Percentiles rank a stretch among this genome's conserved stretches.
Evolutionary conservation across 352 stramenopile species (phyloP).

Genomic region (Pythium apleroticum): DNA sequence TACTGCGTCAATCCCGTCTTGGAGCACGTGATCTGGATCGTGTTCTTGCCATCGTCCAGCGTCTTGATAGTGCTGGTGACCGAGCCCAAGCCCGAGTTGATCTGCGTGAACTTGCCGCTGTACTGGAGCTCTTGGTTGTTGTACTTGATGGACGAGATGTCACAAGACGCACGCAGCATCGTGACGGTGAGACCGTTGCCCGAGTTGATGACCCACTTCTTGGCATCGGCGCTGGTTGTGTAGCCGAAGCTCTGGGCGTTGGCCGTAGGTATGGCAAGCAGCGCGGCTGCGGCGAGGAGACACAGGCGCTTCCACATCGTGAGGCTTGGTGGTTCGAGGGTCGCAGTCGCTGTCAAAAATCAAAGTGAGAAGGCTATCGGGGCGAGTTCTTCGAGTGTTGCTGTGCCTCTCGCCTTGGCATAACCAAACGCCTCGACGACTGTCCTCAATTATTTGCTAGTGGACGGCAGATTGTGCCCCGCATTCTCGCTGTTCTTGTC

Average conservation of each 20-base stretch:
- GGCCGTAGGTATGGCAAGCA: not conserved
- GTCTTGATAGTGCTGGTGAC: slow-evolving; percentile 32
- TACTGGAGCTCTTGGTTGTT: slow-evolving; percentile 48
- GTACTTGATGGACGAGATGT: slow-evolving; percentile 49
- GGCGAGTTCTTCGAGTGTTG: no score
- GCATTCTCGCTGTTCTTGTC: no score
- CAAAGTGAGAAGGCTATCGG: not conserved
- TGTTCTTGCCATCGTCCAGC: not conserved
- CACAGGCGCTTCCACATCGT: not conserved
- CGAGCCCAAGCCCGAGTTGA: slow-evolving; percentile 42
- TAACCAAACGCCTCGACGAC: no score
- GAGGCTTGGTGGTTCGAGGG: not conserved
- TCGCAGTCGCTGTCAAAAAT: not conserved
- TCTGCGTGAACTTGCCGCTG: slow-evolving; percentile 39
- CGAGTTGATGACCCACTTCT: slow-evolving; percentile 39
- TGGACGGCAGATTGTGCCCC: no score
- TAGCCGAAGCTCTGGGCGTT: slow-evolving; percentile 31
- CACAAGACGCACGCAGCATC: slow-evolving; percentile 41
- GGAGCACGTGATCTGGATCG: slow-evolving; percentile 27
- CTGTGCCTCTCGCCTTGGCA: no score
- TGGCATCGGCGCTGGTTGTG: slow-evolving; percentile 21
- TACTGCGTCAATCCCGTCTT: slow-evolving; percentile 45
- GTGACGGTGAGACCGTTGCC: slow-evolving; percentile 33
- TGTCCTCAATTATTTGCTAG: no score
- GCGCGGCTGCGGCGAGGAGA: not conserved